These are phyloP conservation scores for Oropetium thomaeum DNA, from an alignment of 176 grass and related monocot species.

Conservation along the genomic window DNA sequence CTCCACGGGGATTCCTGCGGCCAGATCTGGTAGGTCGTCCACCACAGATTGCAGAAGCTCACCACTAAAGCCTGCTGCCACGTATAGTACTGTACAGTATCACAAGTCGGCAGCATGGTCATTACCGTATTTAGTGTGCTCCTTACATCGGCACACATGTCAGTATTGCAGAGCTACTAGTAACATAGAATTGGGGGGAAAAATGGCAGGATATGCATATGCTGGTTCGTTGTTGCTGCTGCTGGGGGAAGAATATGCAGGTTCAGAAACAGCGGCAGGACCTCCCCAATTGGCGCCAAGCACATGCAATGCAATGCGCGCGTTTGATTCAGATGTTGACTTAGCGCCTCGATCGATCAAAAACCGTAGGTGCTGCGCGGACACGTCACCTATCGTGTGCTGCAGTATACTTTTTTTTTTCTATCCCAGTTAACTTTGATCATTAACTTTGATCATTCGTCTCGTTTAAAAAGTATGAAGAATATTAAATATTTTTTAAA, in stretches of 20 bases:
- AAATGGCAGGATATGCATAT: neutral
- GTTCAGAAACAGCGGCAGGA: constrained; percentile 2
- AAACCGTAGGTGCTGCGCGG: neutral
- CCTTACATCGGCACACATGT: neutral
- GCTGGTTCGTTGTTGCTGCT: neutral
- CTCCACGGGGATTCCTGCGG: constrained; percentile 17
- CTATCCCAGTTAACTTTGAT: no score
- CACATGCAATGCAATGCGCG: neutral
- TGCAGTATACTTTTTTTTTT: no score
- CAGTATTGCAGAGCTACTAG: neutral
- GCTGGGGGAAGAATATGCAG: neutral
- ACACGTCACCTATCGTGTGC: neutral
- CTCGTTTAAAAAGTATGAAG: no score
- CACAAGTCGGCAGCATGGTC: neutral
- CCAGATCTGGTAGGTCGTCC: neutral
- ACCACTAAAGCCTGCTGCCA: neutral
- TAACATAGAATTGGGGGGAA: neutral
- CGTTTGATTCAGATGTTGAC: constrained; percentile 32
- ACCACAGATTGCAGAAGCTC: neutral
- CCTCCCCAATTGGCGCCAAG: neutral
- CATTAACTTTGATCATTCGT: no score
- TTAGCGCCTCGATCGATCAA: neutral
- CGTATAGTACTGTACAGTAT: neutral
- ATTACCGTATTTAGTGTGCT: neutral
- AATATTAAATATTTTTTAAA: no score